These are phyloP conservation scores for Hypomyces rosellus DNA, from an alignment of 2,329 filamentous ascomycete genomes.

Conservation along the genomic window DNA sequence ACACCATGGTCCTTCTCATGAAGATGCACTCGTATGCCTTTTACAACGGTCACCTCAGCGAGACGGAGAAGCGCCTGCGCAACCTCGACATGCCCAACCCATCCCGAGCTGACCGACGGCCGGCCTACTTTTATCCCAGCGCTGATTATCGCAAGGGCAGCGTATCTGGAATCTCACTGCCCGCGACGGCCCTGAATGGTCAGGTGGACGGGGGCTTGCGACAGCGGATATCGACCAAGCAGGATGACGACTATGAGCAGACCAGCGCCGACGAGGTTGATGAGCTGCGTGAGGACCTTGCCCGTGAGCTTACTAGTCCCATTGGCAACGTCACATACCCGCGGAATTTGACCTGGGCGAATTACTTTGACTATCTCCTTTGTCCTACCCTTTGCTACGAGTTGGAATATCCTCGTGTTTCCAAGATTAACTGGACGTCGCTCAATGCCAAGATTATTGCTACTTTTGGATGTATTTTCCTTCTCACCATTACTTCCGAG, in stretches of 20 bases:
- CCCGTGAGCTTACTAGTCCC: conserved; percentile 84
- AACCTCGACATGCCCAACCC: conserved; percentile 74
- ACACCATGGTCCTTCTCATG: conserved; percentile 90
- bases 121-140: conserved; percentile 70
- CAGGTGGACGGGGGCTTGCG: conserved; percentile 4
- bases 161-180: conserved; percentile 29
- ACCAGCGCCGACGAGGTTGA: conserved; percentile 46
- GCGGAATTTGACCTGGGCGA: conserved; percentile 72
- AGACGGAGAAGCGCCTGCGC: conserved; percentile 73
- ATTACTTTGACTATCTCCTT: conserved; percentile 81
- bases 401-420: conserved; percentile 83
- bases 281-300: conserved; percentile 76
- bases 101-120: conserved; percentile 54
- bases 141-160: conserved; percentile 43
- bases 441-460: conserved; percentile 81
- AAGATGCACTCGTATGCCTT: conserved; percentile 99
- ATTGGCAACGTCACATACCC: conserved; percentile 88
- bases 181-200: conserved; percentile 2
- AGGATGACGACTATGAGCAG: not conserved
- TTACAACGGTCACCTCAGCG: conserved; percentile 92
- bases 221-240: conserved; percentile 10
- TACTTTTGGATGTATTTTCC: conserved; percentile 92
- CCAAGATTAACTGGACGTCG: conserved; percentile 69
- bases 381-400: conserved; percentile 98
- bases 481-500: conserved; percentile 84